Evolutionary conservation across 805 yeast species (phyloP).

Genomic region (Scheffersomyces lignosus): DNA sequence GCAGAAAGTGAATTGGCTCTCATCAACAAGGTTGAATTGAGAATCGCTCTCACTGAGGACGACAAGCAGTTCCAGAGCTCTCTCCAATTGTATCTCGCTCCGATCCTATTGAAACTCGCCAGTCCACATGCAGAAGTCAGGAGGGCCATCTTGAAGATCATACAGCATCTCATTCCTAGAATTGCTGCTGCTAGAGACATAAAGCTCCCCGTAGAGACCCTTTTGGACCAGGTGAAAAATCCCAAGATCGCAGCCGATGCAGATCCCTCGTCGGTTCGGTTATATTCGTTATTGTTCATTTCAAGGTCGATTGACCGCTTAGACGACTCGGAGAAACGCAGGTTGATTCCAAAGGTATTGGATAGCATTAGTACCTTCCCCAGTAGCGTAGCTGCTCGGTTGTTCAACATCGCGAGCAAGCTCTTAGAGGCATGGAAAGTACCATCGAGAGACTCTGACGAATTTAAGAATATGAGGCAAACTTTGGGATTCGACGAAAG

Average conservation of each 20-base stretch:
- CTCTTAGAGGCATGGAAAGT: conserved; percentile 48
- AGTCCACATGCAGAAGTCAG: conserved; percentile 70
- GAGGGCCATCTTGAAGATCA: conserved; percentile 61
- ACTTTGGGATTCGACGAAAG: conserved; percentile 35
- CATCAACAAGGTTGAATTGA: conserved; percentile 76
- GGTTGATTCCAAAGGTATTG: conserved; percentile 49
- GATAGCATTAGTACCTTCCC: conserved; percentile 44
- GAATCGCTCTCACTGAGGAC: conserved; percentile 72
- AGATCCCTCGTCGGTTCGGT: conserved; percentile 52
- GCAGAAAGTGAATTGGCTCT: conserved; percentile 55
- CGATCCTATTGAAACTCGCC: conserved; percentile 73
- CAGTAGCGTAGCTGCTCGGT: conserved; percentile 47
- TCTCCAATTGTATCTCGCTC: conserved; percentile 65
- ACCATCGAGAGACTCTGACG: conserved; percentile 48
- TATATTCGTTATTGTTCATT: conserved; percentile 64
- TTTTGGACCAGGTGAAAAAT: conserved; percentile 60
- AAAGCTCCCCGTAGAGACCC: conserved; percentile 62
- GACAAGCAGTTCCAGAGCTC: conserved; percentile 63
- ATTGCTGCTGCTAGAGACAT: conserved; percentile 54
- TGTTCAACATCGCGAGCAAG: conserved; percentile 61
- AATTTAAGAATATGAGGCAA: conserved; percentile 34
- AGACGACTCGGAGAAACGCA: conserved; percentile 29
- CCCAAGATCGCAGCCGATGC: conserved; percentile 48
- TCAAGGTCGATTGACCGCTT: conserved; percentile 68
- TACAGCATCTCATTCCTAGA: conserved; percentile 68